phyloP scores from a whole-genome alignment of 495 filamentous ascomycete genomes.

The Saxophila tyrrhenica region DNA sequence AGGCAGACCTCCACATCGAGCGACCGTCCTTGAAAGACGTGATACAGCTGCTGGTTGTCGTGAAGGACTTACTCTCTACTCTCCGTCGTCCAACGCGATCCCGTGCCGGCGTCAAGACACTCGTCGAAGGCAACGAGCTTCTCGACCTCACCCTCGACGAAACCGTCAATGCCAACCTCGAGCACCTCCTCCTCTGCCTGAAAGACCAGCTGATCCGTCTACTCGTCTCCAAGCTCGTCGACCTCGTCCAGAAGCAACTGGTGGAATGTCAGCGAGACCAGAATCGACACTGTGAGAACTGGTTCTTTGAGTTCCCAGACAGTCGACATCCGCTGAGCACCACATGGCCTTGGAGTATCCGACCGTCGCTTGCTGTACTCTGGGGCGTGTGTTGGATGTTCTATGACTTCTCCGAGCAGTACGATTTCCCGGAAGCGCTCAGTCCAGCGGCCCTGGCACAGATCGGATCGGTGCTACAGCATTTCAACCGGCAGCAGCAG shows the following conservation, averaged over 20 bases:
- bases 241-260: neutral
- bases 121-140: conserved; percentile 4
- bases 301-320: conserved; percentile 32
- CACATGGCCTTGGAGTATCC: conserved; percentile 43
- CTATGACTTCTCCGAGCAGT: conserved; percentile 23
- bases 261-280: conserved; percentile 11
- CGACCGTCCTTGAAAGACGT: conserved; percentile 1
- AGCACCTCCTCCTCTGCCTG: conserved; percentile 9
- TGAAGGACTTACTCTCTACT: conserved; percentile 4
- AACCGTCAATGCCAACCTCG: conserved; percentile 4
- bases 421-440: no score
- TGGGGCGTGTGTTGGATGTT: conserved; percentile 51
- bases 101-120: neutral
- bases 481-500: no score
- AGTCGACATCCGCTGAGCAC: conserved; percentile 36
- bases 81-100: neutral
- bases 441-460: neutral
- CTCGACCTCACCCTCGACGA: conserved; percentile 11
- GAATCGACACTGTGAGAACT: conserved; percentile 5
- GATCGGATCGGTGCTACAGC: neutral
- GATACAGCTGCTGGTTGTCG: conserved; percentile 1
- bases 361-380: conserved; percentile 38
- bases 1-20: conserved; percentile 1
- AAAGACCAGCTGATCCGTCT: conserved; percentile 7
- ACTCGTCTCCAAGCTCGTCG: neutral